phyloP scores from a whole-genome alignment of 164 flowering plant species.

The Piper longum region DNA sequence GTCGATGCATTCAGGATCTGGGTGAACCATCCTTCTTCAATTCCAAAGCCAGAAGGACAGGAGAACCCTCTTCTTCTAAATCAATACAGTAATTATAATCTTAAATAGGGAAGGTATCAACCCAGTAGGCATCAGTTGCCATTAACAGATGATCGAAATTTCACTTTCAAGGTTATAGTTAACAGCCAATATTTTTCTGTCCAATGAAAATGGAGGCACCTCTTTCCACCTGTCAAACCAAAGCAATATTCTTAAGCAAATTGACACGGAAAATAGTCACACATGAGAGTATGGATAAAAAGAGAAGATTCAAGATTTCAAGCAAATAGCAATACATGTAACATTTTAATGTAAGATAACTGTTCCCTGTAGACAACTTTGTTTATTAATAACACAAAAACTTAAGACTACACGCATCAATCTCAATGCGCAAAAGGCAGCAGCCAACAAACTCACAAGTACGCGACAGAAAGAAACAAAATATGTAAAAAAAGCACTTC shows the following conservation, averaged over 20 bases:
- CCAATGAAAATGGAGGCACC: background rate
- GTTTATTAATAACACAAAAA: no score
- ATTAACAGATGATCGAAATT: background rate
- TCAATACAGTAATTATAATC: background rate
- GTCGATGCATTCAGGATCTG: constrained; percentile 5
- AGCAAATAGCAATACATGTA: no score
- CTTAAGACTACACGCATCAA: no score
- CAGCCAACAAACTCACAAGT: no score
- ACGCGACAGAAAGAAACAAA: no score
- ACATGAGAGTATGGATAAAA: no score
- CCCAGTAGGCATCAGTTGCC: constrained; percentile 9
- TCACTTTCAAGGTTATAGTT: background rate
- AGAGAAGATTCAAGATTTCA: no score
- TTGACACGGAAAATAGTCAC: background rate
- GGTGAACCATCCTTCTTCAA: constrained; percentile 11
- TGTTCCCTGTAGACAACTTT: no score
- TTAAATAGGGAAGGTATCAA: constrained; percentile 4
- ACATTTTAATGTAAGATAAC: no score
- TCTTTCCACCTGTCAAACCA: background rate
- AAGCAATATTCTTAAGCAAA: no score
- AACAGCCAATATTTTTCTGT: background rate
- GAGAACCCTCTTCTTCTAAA: constrained; percentile 3
- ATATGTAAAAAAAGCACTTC: no score
- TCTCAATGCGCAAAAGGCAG: no score
- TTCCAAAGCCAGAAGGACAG: constrained; percentile 4